Conservation (phyloP, 352 stramenopile genomes). For the Pythium myriotylum region DNA sequence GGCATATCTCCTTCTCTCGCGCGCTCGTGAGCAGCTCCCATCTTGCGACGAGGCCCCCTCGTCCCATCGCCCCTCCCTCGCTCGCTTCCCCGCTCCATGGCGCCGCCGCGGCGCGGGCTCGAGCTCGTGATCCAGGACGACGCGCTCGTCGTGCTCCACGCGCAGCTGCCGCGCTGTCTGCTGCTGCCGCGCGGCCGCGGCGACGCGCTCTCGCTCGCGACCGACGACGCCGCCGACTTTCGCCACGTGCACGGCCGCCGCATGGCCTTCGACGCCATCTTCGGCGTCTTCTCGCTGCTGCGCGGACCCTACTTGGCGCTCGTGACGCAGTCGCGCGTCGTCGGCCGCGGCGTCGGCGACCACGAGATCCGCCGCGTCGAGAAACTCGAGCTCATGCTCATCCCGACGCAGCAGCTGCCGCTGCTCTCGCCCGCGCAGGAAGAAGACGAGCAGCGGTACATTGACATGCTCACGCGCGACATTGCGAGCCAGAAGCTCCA, state of each 20-base stretch:
- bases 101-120: constrained; percentile 31
- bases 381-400: constrained; percentile 58
- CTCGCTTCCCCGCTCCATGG: constrained; percentile 12
- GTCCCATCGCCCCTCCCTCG: neutral
- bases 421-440: constrained; percentile 59
- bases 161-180: constrained; percentile 48
- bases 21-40: too few relatives aligned
- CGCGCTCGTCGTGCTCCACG: constrained; percentile 60
- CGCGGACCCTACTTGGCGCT: constrained; percentile 70
- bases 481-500: constrained; percentile 52
- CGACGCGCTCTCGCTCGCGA: constrained; percentile 42
- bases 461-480: constrained; percentile 50
- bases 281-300: constrained; percentile 74
- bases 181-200: constrained; percentile 42
- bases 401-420: constrained; percentile 39
- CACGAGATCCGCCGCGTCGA: constrained; percentile 59
- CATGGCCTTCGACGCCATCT: constrained; percentile 81
- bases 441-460: constrained; percentile 51
- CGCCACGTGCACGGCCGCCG: constrained; percentile 70
- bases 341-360: constrained; percentile 49
- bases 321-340: constrained; percentile 68
- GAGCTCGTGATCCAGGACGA: constrained; percentile 81
- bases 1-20: too few relatives aligned
- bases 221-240: constrained; percentile 65
- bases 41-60: too few relatives aligned